Base-by-base conservation (phyloP, 2,329 filamentous ascomycete species). In the Neopestalotiopsis clavispora region DNA sequence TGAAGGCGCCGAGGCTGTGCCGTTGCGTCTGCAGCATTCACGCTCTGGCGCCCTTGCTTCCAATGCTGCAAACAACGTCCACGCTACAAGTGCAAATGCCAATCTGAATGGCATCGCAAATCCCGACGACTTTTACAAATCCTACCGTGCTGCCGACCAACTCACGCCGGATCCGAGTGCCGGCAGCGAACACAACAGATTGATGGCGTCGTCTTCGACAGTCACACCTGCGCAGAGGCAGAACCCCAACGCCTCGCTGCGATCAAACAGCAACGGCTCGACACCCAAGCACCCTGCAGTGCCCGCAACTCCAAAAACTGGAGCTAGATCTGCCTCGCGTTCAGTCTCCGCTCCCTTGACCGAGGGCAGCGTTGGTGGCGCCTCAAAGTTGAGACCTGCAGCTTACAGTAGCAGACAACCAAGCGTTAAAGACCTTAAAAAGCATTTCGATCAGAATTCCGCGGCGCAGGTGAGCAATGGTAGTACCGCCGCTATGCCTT, bases 391-490 rank as follows among this genome's bases (percentile, higher is more conserved):
- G 65, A 76, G 71, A 70, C 70, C 73, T 67, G 62, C 74, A 69
- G 57, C 67, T 62, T 74, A 80, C 82, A 72, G 70, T 72, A 75
- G 74, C 34, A 76, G 75, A 65, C 86, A 91, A 72, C 85, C 90
- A n/a, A 95, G 91, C 70, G 92, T 96, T 73, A 94, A 91, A 80
- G 93, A 96, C 76, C 84, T 96, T 71, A 90, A 93, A 75, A 93
- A 91, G 79, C 90, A 88, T 67, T 96, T 95, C 81, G 92, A 95
- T 79, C 89, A 91, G 76, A 89, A 85, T 73, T 83, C 79, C 61
- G 71, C 76, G 30, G 65, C 69, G 34, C 56, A 69, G 42, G 56
- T 67, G 23, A 65, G 45, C 52, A 70, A 69, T 30, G 64, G 67
- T 32, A 62, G n/a, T 32, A 66, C 28, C 40, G 71, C 78, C 70